phyloP scores from a whole-genome alignment of 139 green algal species.

The Micromonas commoda region DNA sequence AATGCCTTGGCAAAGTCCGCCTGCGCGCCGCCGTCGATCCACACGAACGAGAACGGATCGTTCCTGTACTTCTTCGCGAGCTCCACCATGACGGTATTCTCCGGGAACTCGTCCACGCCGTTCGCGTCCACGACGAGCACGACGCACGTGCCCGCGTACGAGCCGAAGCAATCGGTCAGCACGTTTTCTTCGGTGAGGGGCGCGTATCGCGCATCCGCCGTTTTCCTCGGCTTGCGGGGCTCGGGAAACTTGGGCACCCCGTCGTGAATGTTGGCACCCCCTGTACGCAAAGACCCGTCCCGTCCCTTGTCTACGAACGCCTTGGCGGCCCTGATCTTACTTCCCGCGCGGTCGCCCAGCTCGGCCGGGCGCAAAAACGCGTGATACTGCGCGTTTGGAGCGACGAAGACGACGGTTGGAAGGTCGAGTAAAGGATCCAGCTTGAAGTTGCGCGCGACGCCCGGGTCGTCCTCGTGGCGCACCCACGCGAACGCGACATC shows the following conservation, averaged over 20 bases:
- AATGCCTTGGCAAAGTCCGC: neutral
- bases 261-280: neutral
- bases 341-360: too few species aligned
- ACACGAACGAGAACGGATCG: neutral
- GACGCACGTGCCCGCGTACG: neutral
- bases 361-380: too few species aligned
- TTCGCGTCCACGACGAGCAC: neutral
- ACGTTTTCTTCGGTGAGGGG: neutral
- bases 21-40: neutral
- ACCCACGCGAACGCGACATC: neutral
- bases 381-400: too few species aligned
- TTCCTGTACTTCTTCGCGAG: neutral
- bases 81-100: neutral
- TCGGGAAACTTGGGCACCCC: neutral
- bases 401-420: neutral
- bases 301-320: neutral
- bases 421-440: neutral
- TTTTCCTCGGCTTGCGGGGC: neutral
- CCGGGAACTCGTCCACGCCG: neutral
- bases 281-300: neutral
- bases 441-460: neutral
- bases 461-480: neutral
- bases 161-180: neutral
- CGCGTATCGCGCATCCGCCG: neutral
- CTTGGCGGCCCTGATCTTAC: neutral